phyloP scores from a whole-genome alignment of 2,329 filamentous ascomycete species.

The Pseudogymnoascus sp. region DNA sequence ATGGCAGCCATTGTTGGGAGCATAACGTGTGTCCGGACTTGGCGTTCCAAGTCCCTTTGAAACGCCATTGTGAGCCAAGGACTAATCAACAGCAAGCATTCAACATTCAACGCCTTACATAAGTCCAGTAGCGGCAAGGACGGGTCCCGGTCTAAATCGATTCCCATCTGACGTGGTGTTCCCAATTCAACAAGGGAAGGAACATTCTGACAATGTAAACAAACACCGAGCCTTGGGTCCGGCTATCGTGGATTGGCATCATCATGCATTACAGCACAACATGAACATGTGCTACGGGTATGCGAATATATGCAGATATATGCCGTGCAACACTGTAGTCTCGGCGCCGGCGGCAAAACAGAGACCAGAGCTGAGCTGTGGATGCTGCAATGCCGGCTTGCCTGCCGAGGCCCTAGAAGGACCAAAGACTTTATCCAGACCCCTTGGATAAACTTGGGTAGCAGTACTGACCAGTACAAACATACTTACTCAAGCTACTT shows the following conservation, averaged over 20 bases:
- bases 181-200: neutral
- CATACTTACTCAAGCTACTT: neutral
- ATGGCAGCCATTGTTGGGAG: neutral
- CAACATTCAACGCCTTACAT: neutral
- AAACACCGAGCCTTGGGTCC: neutral
- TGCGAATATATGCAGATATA: neutral
- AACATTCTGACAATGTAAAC: neutral
- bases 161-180: neutral
- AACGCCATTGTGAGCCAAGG: neutral
- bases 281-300: neutral
- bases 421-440: neutral
- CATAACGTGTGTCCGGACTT: neutral
- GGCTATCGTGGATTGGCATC: neutral
- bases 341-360: neutral
- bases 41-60: neutral
- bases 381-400: neutral
- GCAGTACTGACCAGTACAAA: neutral
- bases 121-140: neutral
- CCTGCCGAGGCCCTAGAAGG: conserved; percentile 5
- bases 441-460: no score
- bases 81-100: neutral
- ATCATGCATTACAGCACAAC: neutral
- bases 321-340: neutral
- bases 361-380: neutral
- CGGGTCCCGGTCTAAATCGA: neutral